These are phyloP conservation scores for Limnanthes douglasii DNA, from an alignment of 345 rosid species.

Conservation along the genomic window DNA sequence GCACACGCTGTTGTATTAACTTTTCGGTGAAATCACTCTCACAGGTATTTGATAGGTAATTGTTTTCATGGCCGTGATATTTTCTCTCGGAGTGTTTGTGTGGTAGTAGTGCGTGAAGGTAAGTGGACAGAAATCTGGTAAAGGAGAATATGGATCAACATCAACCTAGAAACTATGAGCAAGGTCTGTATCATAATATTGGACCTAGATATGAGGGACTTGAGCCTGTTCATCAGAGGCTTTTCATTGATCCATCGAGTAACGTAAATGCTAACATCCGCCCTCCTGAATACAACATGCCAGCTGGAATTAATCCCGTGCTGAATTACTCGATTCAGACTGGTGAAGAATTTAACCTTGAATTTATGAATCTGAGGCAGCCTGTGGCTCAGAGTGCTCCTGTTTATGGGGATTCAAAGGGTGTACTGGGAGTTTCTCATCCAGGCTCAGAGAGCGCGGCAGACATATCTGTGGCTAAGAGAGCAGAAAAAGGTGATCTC, in stretches of 20 bases:
- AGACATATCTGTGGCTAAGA: conserved; percentile 6
- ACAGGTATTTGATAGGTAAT: no score
- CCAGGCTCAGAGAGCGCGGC: conserved; percentile 10
- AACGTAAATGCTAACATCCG: conserved; percentile 9
- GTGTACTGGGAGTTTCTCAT: conserved; percentile 11
- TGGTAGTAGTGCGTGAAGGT: conserved; percentile 7
- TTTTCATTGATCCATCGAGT: conserved; percentile 13
- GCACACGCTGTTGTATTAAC: no score
- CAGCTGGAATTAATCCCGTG: conserved; percentile 16
- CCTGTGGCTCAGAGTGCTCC: conserved; percentile 12
- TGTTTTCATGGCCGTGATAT: conserved; percentile 11
- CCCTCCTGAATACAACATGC: conserved; percentile 16
- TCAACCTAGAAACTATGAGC: conserved; percentile 15
- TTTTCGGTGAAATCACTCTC: no score
- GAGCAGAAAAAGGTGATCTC: conserved; percentile 7
- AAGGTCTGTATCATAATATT: conserved; percentile 11
- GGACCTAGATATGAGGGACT: conserved; percentile 14
- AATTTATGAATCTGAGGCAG: conserved; percentile 17
- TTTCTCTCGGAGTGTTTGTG: conserved; percentile 7
- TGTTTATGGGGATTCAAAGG: conserved; percentile 13
- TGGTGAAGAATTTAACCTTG: conserved; percentile 22
- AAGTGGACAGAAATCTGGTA: conserved; percentile 12
- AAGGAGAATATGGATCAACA: conserved; percentile 17
- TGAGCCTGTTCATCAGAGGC: conserved; percentile 13
- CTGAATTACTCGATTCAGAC: conserved; percentile 21